Evolutionary conservation across 768 basidiomycete species (phyloP).

Genomic region (Filobasidium wieringae): DNA sequence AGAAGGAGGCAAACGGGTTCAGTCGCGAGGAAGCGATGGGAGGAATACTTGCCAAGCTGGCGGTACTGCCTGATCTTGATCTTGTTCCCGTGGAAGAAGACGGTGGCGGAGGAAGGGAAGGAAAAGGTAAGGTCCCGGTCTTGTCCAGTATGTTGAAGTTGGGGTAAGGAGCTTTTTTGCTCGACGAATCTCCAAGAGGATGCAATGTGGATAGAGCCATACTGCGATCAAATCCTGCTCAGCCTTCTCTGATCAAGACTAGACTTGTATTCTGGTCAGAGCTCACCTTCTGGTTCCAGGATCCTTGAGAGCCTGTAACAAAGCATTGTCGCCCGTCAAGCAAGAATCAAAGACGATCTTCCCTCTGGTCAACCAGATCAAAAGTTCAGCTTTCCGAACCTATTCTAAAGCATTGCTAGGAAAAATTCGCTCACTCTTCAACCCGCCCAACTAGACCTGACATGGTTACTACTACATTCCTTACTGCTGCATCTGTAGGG

Average conservation of each 20-base stretch:
- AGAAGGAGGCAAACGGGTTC: constrained; percentile 65
- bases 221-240: not conserved
- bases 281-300: constrained; percentile 15
- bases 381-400: not conserved
- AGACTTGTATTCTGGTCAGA: no score
- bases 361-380: not conserved
- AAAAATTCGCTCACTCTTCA: constrained; percentile 45
- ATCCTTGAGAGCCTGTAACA: constrained; percentile 24
- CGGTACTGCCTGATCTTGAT: constrained; percentile 9
- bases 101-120: not conserved
- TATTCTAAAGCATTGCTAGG: not conserved
- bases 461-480: constrained; percentile 54
- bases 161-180: constrained; percentile 40
- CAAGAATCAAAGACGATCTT: constrained; percentile 1
- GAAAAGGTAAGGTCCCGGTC: not conserved
- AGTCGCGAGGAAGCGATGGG: constrained; percentile 44
- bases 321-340: not conserved
- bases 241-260: not conserved
- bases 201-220: constrained; percentile 26
- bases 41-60: constrained; percentile 12
- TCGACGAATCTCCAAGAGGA: constrained; percentile 16
- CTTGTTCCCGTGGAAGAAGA: not conserved
- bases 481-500: constrained; percentile 44
- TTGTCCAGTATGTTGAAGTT: constrained; percentile 19
- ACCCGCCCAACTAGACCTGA: constrained; percentile 71